phyloP scores from a whole-genome alignment of 148 eudicot genomes.

The Cornus controversa region DNA sequence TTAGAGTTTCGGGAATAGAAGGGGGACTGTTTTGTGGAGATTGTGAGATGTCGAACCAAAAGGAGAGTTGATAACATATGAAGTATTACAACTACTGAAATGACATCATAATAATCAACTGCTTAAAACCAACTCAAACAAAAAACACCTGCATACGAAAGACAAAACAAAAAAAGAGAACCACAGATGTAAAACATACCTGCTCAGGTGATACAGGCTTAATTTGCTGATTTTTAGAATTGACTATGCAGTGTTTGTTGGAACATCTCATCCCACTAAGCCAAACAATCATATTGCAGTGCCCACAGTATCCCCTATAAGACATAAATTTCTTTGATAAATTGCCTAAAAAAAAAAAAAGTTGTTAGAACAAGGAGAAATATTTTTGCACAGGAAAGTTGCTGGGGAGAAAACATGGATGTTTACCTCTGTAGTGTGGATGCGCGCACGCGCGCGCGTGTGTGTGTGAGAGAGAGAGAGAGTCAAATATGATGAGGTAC shows the following conservation, averaged over 20 bases:
- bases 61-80: not conserved
- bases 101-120: not conserved
- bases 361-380: not conserved
- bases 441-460: not conserved
- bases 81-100: not conserved
- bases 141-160: not conserved
- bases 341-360: slow-evolving; percentile 38
- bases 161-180: not conserved
- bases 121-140: not conserved
- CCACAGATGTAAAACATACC: slow-evolving; percentile 29
- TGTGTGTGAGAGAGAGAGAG: not conserved
- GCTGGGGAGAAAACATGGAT: not conserved
- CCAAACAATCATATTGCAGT: slow-evolving; percentile 67
- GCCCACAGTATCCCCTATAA: slow-evolving; percentile 65
- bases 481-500: not conserved
- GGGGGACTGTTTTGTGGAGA: not conserved
- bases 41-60: not conserved
- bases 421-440: not conserved
- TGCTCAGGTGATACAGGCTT: slow-evolving; percentile 50
- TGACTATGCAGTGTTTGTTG: slow-evolving; percentile 20
- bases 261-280: slow-evolving; percentile 46
- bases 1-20: not conserved
- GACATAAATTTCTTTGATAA: slow-evolving; percentile 41
- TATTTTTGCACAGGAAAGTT: not conserved
- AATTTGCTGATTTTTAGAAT: slow-evolving; percentile 31